Conservation (phyloP, 148 eudicot species). For the Hydrangea macrophylla region DNA sequence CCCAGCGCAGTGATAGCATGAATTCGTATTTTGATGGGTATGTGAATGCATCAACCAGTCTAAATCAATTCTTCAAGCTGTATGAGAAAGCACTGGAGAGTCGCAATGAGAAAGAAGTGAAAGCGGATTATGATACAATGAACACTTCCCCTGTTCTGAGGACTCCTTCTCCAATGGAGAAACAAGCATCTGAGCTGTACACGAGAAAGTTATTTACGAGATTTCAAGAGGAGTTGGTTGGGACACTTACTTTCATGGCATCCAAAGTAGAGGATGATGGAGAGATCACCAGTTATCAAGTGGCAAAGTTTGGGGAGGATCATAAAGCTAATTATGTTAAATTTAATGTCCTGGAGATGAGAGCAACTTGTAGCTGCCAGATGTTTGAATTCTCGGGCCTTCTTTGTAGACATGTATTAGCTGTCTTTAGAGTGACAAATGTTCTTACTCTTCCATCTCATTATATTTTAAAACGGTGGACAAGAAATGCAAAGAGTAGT, state of each 20-base stretch:
- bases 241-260: conserved; percentile 60
- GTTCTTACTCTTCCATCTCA: conserved; percentile 55
- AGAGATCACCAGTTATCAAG: conserved; percentile 45
- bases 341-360: conserved; percentile 52
- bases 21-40: conserved; percentile 62
- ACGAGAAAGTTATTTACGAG: conserved; percentile 49
- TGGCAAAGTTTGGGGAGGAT: conserved; percentile 56
- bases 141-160: conserved; percentile 40
- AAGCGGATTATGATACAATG: conserved; percentile 62
- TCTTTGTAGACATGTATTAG: conserved; percentile 61
- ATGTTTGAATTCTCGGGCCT: conserved; percentile 69
- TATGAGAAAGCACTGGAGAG: conserved; percentile 63
- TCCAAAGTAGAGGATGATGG: conserved; percentile 52
- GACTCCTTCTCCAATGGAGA: conserved; percentile 69
- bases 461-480: conserved; percentile 53
- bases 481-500: conserved; percentile 52
- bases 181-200: conserved; percentile 58
- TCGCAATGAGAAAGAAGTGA: conserved; percentile 58
- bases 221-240: conserved; percentile 59
- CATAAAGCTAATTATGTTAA: conserved; percentile 46
- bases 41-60: conserved; percentile 54
- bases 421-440: conserved; percentile 59
- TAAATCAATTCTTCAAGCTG: conserved; percentile 47
- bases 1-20: conserved; percentile 57
- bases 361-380: conserved; percentile 54